These are phyloP conservation scores for Tubosaeta sp. DNA, from an alignment of 768 basidiomycete genomes.

Conservation along the genomic window DNA sequence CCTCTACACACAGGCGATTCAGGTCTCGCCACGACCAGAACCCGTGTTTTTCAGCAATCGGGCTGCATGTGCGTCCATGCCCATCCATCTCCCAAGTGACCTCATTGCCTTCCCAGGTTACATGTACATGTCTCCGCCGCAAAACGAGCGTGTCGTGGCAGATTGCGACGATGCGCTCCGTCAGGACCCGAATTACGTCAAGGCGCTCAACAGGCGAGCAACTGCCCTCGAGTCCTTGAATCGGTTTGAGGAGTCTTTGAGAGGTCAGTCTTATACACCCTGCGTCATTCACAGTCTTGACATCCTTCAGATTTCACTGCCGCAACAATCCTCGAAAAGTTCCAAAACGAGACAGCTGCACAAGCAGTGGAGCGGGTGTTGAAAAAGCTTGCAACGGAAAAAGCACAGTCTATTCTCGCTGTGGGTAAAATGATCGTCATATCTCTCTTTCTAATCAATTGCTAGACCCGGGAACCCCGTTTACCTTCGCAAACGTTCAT, in stretches of 20 bases:
- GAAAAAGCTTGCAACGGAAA: constrained; percentile 71
- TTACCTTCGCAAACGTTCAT: constrained; percentile 91
- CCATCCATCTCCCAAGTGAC: background rate
- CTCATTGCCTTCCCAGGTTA: constrained; percentile 52
- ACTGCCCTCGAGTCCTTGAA: constrained; percentile 77
- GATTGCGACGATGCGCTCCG: constrained; percentile 89
- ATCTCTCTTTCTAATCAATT: background rate
- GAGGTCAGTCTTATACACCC: constrained; percentile 48
- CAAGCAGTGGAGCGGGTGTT: constrained; percentile 88
- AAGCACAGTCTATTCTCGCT: constrained; percentile 67
- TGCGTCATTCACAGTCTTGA: background rate
- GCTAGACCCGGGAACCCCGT: constrained; percentile 63
- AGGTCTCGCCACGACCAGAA: constrained; percentile 71
- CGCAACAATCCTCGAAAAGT: constrained; percentile 91
- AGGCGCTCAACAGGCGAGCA: constrained; percentile 86
- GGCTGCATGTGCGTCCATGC: constrained; percentile 71
- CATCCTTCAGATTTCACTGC: constrained; percentile 78
- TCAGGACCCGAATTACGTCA: constrained; percentile 82
- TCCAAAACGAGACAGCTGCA: constrained; percentile 76
- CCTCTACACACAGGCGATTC: constrained; percentile 72
- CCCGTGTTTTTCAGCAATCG: constrained; percentile 97
- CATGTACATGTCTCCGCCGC: constrained; percentile 84
- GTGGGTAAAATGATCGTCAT: constrained; percentile 34
- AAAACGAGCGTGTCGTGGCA: constrained; percentile 73
- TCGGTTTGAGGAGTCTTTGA: constrained; percentile 68